Conservation (phyloP, 2,329 filamentous ascomycete genomes). For the Colletotrichum neosansevieriae region DNA sequence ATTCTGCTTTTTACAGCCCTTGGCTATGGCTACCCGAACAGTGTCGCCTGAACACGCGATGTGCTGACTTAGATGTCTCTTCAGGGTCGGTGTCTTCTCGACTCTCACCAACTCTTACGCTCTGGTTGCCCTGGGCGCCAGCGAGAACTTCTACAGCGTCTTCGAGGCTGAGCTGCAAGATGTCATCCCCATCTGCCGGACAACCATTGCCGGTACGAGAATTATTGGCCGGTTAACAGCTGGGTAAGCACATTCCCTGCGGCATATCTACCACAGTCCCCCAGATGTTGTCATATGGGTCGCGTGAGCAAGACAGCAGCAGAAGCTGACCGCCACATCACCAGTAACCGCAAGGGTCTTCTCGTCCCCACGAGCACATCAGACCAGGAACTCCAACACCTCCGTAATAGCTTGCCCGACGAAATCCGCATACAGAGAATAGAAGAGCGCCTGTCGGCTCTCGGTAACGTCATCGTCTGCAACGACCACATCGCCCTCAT, state of each 20-base stretch:
- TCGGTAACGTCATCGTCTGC: constrained; percentile 95
- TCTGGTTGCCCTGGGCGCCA: constrained; percentile 92
- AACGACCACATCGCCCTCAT: constrained; percentile 98
- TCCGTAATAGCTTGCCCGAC: constrained; percentile 95
- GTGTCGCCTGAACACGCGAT: constrained; percentile 23
- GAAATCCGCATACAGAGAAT: constrained; percentile 94
- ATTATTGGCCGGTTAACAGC: constrained; percentile 97
- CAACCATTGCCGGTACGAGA: constrained; percentile 94
- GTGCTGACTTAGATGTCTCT: constrained; percentile 41
- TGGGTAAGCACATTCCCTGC: constrained; percentile 67
- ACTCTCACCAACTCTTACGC: constrained; percentile 98
- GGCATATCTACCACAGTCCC: background rate
- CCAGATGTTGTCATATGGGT: background rate
- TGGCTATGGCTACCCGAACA: constrained; percentile 1
- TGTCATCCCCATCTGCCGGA: constrained; percentile 95
- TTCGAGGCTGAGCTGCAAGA: constrained; percentile 99
- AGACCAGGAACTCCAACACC: constrained; percentile 97
- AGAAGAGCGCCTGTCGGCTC: constrained; percentile 93
- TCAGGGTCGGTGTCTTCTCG: constrained; percentile 93
- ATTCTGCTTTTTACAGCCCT: constrained; percentile 26
- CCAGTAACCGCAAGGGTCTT: constrained; percentile 92
- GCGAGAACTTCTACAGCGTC: constrained; percentile 99
- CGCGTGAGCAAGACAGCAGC: background rate
- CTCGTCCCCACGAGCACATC: constrained; percentile 96
- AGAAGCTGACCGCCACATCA: constrained; percentile 33